Evolutionary conservation across 2,329 filamentous ascomycete species (phyloP), one percentile per base, ranked within the genome.

Genomic region (Plenodomus biglobosus): DNA sequence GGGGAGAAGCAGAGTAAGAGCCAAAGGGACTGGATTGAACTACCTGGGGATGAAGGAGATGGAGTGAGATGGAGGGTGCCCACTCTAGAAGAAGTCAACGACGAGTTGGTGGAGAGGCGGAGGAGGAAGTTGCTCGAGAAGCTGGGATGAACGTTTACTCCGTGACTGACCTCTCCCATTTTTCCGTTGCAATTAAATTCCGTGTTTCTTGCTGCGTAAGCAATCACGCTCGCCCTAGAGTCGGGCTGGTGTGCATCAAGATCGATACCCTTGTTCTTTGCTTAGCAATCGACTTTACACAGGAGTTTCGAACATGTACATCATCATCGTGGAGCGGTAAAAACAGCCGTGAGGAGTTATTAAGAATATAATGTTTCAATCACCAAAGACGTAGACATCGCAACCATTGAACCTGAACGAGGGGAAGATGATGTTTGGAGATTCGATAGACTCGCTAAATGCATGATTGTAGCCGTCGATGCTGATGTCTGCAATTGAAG

Each of bases 71-170:
- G 92, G 92, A 83, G 83, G 54, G 72, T 97, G 63, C 94, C 94
- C 8, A 92, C 88, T 4, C 74, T 90, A 47, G 90, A 95, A 17
- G 90, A 97, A 70, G 92, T 97, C n/a, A 90, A 96, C 73, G 84
- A 92, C 66, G 94, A 97, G 73, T 76, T 99, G 60, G 81, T 99
- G 45, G 91, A 96, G 58, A 81, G 92, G 73, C 83, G 92, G 73
- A 85, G 90, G 70, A 82, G 86, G 73, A 90, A 86, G 70, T 75
- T 99, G 53, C 75, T 99, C 59, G 90, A 96, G 62, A 92, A 94
- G 75, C 79, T 95, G 37, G 68, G 68, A 17, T 69, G 56, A 66
- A 37, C 18, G 27, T n/a, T 3, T 24, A 3, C 15, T 20, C 2
- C 7, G 4, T 16, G 18, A 21, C 37, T 20, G 8, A n/a, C n/a